A percentile compares a stretch with the other conserved stretches of the same genome.
Conservation (phyloP, 2,329 filamentous ascomycete genomes). For the Aspergillus texensis region DNA sequence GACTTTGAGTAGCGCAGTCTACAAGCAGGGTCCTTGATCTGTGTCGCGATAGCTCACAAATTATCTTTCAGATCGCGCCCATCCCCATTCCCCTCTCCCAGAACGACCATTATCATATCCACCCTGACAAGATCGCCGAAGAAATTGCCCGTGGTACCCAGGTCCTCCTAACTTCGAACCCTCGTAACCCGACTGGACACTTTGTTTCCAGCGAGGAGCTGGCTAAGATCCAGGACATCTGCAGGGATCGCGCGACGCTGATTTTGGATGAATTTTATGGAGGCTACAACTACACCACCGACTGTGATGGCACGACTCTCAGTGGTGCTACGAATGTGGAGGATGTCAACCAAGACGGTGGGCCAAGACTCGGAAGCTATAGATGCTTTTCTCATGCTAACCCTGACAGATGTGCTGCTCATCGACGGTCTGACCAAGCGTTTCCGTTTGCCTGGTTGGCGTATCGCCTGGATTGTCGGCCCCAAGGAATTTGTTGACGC, state of each 20-base stretch:
- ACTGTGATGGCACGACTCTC: conserved; percentile 88
- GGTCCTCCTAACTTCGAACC: conserved; percentile 93
- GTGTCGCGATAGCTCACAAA: neutral
- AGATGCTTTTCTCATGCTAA: conserved; percentile 11
- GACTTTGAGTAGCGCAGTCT: neutral
- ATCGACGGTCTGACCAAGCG: conserved; percentile 96
- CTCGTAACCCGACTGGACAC: conserved; percentile 88
- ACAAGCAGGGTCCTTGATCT: neutral
- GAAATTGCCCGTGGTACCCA: conserved; percentile 84
- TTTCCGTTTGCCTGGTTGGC: conserved; percentile 94
- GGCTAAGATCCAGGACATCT: conserved; percentile 88
- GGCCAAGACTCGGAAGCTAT: conserved; percentile 12
- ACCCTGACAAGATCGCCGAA: conserved; percentile 88
- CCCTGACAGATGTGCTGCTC: conserved; percentile 72
- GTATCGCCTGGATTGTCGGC: conserved; percentile 93
- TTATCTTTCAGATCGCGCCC: conserved; percentile 67
- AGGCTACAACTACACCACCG: conserved; percentile 91
- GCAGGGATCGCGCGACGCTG: conserved; percentile 83
- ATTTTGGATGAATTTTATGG: conserved; percentile 98
- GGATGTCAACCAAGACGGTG: conserved; percentile 77
- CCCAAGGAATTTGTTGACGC: conserved; percentile 96
- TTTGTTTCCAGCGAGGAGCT: conserved; percentile 84
- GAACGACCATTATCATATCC: conserved; percentile 88
- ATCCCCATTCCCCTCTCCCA: conserved; percentile 83
- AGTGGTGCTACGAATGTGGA: conserved; percentile 86